Base-by-base conservation (phyloP, 2,329 filamentous ascomycete genomes). In the Colletotrichum simmondsii region DNA sequence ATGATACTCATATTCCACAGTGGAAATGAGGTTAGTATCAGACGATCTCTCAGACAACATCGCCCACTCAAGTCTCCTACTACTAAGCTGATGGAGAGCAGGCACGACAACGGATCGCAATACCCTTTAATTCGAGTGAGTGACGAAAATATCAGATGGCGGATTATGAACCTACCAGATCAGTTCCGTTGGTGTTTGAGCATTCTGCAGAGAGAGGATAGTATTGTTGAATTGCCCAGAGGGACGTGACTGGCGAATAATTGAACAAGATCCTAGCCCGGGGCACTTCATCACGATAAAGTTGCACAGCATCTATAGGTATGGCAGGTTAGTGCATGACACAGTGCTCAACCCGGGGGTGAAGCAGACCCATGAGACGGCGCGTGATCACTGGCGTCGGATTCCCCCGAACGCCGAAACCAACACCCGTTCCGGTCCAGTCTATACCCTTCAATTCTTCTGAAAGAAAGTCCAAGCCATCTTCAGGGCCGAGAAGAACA, bases 221-320 rank as follows among this genome's bases (percentile, higher is more conserved):
- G 57, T 72, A 72, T 35, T 72, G 66, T n/a, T 70, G 66, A 14
- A 72, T 72, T 16, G 71, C 66, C 71, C 71, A 72, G 7, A 70
- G 32, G 19, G 28, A 53, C 8, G 71, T 56, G 26, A 30, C 37
- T 22, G 71, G 71, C 6, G 71, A 72, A 35, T 72, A 72, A 22
- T 72, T 72, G 60, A 72, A 72, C 7, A 72, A 46, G 24, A 72
- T 72, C 12, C 30, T 60, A n/a, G 67, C 42, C 28, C 61, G 60
- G 24, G 71, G 66, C 6, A 35, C 66, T 32, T 72, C 60, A 2
- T 72, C 66, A 12, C 71, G 66, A 35, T 52, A 72, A 12, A 72
- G 11, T 26, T 72, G 71, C n/a, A 72, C 30, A 14, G 65, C 65
- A 22, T 72, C 71, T 72, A 12, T 14, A 35, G 7, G 6, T 24